Conservation (phyloP, 2,329 filamentous ascomycete genomes). For the Aspergillus proliferans region DNA sequence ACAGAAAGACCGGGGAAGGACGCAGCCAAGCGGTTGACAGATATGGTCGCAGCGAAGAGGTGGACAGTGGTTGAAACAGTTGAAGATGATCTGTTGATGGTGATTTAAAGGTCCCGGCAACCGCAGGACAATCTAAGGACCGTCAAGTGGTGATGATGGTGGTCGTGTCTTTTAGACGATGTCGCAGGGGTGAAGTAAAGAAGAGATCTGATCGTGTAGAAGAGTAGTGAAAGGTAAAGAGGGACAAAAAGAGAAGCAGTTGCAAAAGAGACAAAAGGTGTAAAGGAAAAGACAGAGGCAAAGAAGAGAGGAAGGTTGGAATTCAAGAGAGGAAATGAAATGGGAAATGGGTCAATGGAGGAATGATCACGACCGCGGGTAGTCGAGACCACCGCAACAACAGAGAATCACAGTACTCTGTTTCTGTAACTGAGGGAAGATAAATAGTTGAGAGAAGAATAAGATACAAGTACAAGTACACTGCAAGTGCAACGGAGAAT, state of each 20-base stretch:
- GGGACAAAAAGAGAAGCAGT: background rate
- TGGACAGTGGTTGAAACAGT: conserved; percentile 5
- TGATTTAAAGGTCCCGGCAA: too few relatives aligned
- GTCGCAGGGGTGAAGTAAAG: conserved; percentile 12
- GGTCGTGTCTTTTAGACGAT: background rate
- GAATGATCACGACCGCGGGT: background rate
- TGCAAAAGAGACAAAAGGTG: background rate
- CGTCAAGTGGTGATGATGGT: too few relatives aligned
- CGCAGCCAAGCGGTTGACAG: conserved; percentile 7
- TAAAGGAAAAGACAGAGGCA: conserved; percentile 1
- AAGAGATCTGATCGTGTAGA: conserved; percentile 6
- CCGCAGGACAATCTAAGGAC: too few relatives aligned
- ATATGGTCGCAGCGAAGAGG: background rate
- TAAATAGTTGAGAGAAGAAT: background rate
- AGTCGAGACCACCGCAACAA: too few relatives aligned
- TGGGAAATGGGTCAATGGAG: background rate
- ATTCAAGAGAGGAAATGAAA: conserved; percentile 1
- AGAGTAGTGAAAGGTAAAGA: conserved; percentile 1
- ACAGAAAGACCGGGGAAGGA: conserved; percentile 3
- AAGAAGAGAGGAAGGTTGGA: conserved; percentile 2
- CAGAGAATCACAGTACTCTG: background rate
- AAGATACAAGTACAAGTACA: background rate
- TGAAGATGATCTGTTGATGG: too few relatives aligned
- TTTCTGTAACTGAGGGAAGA: too few relatives aligned
- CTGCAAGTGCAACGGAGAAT: too few relatives aligned